Conservation (phyloP, 192 early-diverging fungal genomes). For the Podila verticillata region DNA sequence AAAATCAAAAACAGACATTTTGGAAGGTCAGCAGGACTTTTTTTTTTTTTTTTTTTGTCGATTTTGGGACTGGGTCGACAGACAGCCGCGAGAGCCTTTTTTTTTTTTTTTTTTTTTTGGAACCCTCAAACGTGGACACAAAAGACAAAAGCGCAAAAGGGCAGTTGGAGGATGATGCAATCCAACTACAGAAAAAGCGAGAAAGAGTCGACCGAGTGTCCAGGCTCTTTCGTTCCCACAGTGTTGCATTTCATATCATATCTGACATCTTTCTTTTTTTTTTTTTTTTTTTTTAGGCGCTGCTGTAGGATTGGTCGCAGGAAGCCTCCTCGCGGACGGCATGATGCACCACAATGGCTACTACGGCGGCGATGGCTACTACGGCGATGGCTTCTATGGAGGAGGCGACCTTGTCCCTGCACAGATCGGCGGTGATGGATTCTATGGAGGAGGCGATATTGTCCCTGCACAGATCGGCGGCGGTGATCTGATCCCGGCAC, state of each 20-base stretch:
- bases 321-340: conserved; percentile 19
- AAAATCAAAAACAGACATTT: too few species aligned
- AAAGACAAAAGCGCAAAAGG: not conserved
- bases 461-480: conserved; percentile 4
- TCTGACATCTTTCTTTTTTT: not conserved
- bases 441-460: conserved; percentile 12
- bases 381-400: conserved; percentile 6
- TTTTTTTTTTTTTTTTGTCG: not conserved
- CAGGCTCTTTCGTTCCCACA: too few species aligned
- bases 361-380: conserved; percentile 2
- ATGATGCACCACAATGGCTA: conserved; percentile 7
- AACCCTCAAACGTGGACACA: not conserved
- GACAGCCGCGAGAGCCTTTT: too few species aligned
- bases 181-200: too few species aligned
- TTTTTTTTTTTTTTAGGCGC: conserved; percentile 7
- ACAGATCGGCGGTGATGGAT: not conserved
- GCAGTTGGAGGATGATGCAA: conserved; percentile 12
- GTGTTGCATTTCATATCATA: too few species aligned
- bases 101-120: not conserved
- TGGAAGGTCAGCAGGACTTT: not conserved
- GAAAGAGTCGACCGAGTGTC: too few species aligned
- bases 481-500: not conserved
- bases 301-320: conserved; percentile 33
- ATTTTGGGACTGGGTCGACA: not conserved
- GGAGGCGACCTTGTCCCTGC: conserved; percentile 20